Evolutionary conservation across 805 yeast genomes (phyloP).

Genomic region (Wilhelminamyces savonicus): DNA sequence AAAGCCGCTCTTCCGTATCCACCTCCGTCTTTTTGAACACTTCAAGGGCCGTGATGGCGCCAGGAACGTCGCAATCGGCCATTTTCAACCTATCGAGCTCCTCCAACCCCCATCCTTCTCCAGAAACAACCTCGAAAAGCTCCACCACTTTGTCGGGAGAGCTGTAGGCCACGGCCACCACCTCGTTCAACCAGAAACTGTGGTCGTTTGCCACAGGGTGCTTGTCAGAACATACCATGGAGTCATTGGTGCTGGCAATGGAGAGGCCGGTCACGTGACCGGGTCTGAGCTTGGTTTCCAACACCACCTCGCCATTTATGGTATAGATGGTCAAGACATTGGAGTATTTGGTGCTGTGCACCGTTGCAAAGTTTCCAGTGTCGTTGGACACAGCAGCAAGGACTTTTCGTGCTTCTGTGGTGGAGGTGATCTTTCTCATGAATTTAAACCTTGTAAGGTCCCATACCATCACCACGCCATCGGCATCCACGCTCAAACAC

Average conservation of each 20-base stretch:
- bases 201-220: conserved; percentile 18
- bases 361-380: conserved; percentile 46
- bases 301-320: conserved; percentile 46
- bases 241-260: conserved; percentile 25
- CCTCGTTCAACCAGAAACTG: conserved; percentile 32
- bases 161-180: conserved; percentile 22
- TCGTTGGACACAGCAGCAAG: conserved; percentile 45
- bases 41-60: conserved; percentile 22
- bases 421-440: conserved; percentile 32
- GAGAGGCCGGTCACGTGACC: conserved; percentile 15
- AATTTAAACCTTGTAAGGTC: conserved; percentile 49
- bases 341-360: conserved; percentile 13
- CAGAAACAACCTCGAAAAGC: conserved; percentile 11
- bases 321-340: conserved; percentile 35
- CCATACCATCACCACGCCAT: conserved; percentile 59
- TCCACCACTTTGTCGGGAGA: conserved; percentile 10
- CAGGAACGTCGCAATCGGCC: conserved; percentile 2
- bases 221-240: conserved; percentile 18
- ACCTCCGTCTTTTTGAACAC: conserved; percentile 21
- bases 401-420: conserved; percentile 11
- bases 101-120: conserved; percentile 8
- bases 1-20: conserved; percentile 29
- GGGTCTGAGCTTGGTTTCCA: conserved; percentile 11
- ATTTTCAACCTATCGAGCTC: conserved; percentile 1
- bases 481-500: conserved; percentile 47